phyloP scores from a whole-genome alignment of 1,284 basidiomycete species.

The Erythrobasidium hasegawianum region DNA sequence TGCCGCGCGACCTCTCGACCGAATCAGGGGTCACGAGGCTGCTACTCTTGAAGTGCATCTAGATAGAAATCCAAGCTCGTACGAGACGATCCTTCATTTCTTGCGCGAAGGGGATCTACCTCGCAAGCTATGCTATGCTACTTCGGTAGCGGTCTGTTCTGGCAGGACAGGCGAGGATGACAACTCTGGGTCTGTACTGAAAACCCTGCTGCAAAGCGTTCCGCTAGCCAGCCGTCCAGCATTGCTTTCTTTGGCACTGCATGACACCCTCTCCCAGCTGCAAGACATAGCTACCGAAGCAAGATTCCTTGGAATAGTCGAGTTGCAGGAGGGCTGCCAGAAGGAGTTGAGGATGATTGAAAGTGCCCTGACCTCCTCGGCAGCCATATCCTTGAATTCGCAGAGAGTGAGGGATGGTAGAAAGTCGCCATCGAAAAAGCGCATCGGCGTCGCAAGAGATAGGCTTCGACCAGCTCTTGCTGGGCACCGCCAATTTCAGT shows the following conservation, averaged over 20 bases:
- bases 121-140: conserved; percentile 4
- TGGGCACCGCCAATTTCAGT: not conserved
- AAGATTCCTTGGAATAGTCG: conserved; percentile 19
- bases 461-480: not conserved
- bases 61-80: conserved; percentile 20
- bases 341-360: conserved; percentile 3
- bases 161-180: not conserved
- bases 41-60: conserved; percentile 17
- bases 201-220: not conserved
- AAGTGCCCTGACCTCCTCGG: not conserved
- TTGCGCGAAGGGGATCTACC: conserved; percentile 23
- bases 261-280: conserved; percentile 24
- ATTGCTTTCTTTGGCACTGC: conserved; percentile 22
- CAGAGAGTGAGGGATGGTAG: not conserved
- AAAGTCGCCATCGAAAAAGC: not conserved
- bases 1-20: not conserved
- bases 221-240: not conserved
- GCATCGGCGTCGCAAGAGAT: no score
- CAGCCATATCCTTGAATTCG: not conserved
- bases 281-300: conserved; percentile 33
- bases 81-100: conserved; percentile 31
- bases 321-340: conserved; percentile 9
- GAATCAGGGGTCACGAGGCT: not conserved
- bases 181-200: conserved; percentile 2
- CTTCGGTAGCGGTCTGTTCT: not conserved